phyloP scores from a whole-genome alignment of 495 filamentous ascomycete genomes.

The Sphaerosporella brunnea region DNA sequence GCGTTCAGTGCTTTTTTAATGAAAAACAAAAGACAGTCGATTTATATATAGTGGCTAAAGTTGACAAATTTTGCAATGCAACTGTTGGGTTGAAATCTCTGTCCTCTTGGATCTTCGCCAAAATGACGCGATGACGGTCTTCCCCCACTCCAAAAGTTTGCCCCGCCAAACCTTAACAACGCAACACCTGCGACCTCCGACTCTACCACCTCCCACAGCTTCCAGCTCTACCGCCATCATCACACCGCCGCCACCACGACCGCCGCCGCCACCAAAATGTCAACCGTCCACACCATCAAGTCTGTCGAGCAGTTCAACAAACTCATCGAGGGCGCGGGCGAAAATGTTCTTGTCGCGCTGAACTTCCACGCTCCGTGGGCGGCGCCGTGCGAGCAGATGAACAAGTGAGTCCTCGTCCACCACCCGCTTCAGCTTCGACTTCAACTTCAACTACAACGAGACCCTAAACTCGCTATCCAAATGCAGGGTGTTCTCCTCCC shows the following conservation, averaged over 20 bases:
- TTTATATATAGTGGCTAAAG: no score
- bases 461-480: not conserved
- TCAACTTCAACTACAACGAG: not conserved
- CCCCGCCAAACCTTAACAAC: not conserved
- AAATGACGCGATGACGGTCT: not conserved
- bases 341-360: conserved; percentile 54
- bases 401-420: conserved; percentile 17
- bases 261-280: conserved; percentile 34
- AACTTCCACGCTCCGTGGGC: conserved; percentile 96
- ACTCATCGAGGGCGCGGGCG: conserved; percentile 43
- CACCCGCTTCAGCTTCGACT: not conserved
- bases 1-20: no score
- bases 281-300: conserved; percentile 53
- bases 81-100: no score
- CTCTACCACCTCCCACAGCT: not conserved
- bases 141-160: not conserved
- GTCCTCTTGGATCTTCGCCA: no score
- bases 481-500: conserved; percentile 53
- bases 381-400: conserved; percentile 88
- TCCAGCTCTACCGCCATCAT: not conserved
- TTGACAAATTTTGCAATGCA: no score
- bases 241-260: not conserved
- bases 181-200: not conserved
- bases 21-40: no score
- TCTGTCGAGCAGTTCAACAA: conserved; percentile 48